Base-by-base conservation (phyloP, 2,329 filamentous ascomycete species). In the Penicillium sp. region DNA sequence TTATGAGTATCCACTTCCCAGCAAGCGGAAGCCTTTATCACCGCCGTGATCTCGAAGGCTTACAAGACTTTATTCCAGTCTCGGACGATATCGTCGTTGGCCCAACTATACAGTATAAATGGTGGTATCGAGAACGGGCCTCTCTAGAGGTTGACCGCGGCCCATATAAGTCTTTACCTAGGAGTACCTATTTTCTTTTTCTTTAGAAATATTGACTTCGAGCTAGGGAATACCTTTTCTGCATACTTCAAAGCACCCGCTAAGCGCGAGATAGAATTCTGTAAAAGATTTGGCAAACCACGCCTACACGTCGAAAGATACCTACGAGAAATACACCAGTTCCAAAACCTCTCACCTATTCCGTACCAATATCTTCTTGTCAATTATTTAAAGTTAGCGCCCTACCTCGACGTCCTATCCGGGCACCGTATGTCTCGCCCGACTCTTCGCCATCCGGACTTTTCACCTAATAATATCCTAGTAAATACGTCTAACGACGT, bases 381-480 rank as follows among this genome's bases (percentile, higher is more conserved):
- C 4, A 28, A 61, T 9, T 65, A 59, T 53, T 28, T 61, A 17
- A 59, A 54, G 38, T 16, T 67, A 35, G 40, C 58, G 7, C 62
- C 64, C 1, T 50, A 44, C 38, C 59, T 67, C 5, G 55, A 58
- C 5, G 17, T 66, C n/a, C 53, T 53, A 14, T 58, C 58, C 11
- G 50, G 25, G 28, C 61, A 65, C 42, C 49, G 19, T n/a, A 36
- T 62, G 11, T 55, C 59, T 47, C 62, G 64, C 8, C 67, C 64
- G 2, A 58, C 57, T 9, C 56, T 67, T 46, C 62, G 66, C 3
- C 67, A 69, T 50, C 65, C 63, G 5, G 62, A 69, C 44, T 60
- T 68, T 51, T 63, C 57, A 43, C 69, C 70, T 3, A 68, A 64
- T 31, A 71, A 72, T 50, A 68, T 72, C n/a, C 47, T 72, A 2